A percentile compares a stretch with the other conserved stretches of the same genome.
phyloP scores from a whole-genome alignment of 1,139 yeast genomes.

The Kurtzmaniella natalensis region DNA sequence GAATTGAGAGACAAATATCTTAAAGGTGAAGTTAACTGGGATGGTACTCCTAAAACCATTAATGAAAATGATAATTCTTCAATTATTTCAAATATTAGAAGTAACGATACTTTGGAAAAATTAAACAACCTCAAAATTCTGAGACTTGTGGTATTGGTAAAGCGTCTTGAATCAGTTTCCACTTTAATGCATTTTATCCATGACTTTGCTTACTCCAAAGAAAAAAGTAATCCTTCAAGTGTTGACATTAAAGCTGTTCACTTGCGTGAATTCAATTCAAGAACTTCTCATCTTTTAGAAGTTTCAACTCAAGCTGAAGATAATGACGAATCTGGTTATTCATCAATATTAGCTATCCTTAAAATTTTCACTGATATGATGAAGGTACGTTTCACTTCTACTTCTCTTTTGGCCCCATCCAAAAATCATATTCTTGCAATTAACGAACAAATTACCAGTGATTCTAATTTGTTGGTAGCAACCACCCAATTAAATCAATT shows the following conservation, averaged over 20 bases:
- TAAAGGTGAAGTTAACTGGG: conserved; percentile 40
- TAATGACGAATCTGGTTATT: conserved; percentile 29
- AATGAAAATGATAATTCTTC: neutral
- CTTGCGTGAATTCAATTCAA: conserved; percentile 54
- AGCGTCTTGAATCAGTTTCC: conserved; percentile 29
- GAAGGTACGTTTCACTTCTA: conserved; percentile 47
- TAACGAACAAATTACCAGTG: conserved; percentile 26
- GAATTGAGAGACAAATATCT: conserved; percentile 41
- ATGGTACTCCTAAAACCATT: conserved; percentile 19
- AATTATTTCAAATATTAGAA: conserved; percentile 8
- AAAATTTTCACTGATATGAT: conserved; percentile 51
- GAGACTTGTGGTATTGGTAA: conserved; percentile 24
- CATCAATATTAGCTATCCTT: conserved; percentile 48
- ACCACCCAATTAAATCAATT: conserved; percentile 16
- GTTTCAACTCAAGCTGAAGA: conserved; percentile 39
- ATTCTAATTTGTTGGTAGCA: conserved; percentile 23
- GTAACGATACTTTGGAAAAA: conserved; percentile 9
- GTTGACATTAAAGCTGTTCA: conserved; percentile 51
- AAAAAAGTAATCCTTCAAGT: conserved; percentile 10
- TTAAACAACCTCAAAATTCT: conserved; percentile 19
- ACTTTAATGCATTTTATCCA: conserved; percentile 29
- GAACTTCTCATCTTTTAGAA: conserved; percentile 65
- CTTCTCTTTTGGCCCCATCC: conserved; percentile 47
- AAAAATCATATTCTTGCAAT: conserved; percentile 25
- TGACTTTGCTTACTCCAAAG: conserved; percentile 12